Evolutionary conservation across 495 filamentous ascomycete species (phyloP).

Genomic region (Talaromyces proteolyticus): DNA sequence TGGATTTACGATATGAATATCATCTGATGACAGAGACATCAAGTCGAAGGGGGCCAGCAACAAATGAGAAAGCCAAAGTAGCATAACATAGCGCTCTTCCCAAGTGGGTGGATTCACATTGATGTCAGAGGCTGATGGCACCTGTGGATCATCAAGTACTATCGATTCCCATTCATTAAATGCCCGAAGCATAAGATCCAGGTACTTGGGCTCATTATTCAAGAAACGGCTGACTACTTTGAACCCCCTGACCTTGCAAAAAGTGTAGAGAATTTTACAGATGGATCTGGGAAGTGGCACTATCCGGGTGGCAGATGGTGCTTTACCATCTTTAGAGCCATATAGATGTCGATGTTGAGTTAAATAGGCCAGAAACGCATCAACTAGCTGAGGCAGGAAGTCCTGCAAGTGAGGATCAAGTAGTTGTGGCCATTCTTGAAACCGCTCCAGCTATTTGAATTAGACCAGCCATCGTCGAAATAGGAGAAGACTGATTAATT

Average conservation of each 20-base stretch:
- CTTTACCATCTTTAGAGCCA: constrained; percentile 18
- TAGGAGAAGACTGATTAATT: neutral
- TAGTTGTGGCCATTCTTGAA: constrained; percentile 93
- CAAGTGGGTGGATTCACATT: constrained; percentile 48
- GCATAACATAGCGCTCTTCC: constrained; percentile 83
- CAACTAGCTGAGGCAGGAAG: constrained; percentile 66
- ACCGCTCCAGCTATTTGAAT: constrained; percentile 67
- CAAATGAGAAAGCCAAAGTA: constrained; percentile 91
- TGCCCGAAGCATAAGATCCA: constrained; percentile 71
- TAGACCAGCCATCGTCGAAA: constrained; percentile 4
- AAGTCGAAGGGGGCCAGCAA: constrained; percentile 92
- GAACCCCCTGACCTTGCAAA: constrained; percentile 91
- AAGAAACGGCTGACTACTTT: constrained; percentile 89
- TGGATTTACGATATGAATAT: constrained; percentile 26
- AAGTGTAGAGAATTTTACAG: constrained; percentile 73
- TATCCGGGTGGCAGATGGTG: constrained; percentile 14
- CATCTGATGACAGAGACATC: constrained; percentile 67
- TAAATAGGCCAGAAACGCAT: constrained; percentile 68
- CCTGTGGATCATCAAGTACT: constrained; percentile 5
- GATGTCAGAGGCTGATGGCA: constrained; percentile 4
- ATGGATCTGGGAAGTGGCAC: constrained; percentile 64
- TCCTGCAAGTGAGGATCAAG: constrained; percentile 80
- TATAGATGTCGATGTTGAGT: constrained; percentile 31
- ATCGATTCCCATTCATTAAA: constrained; percentile 48
- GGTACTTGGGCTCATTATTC: constrained; percentile 75